phyloP scores from a whole-genome alignment of 805 yeast species.

The Metschnikowia cerradonensis region DNA sequence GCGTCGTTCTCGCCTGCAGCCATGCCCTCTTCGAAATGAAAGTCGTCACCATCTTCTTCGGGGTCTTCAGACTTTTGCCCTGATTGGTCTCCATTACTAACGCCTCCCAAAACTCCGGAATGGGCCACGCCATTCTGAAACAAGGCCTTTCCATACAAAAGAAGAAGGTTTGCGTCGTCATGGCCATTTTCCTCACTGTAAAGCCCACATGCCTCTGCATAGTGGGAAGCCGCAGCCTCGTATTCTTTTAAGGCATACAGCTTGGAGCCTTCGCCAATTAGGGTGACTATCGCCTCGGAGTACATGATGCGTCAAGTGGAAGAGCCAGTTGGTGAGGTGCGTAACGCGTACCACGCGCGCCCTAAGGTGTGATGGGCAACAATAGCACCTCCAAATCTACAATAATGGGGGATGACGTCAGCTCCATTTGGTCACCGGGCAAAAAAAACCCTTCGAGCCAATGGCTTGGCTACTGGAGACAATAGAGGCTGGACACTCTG shows the following conservation, averaged over 20 bases:
- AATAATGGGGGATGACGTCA: neutral
- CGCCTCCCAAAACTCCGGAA: constrained; percentile 67
- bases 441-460: neutral
- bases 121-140: constrained; percentile 72
- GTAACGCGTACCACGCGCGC: constrained; percentile 1
- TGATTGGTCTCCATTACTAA: constrained; percentile 3
- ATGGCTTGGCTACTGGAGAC: neutral
- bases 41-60: constrained; percentile 10
- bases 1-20: constrained; percentile 12
- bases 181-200: constrained; percentile 46
- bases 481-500: neutral
- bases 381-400: neutral
- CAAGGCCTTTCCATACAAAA: constrained; percentile 73
- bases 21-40: constrained; percentile 13
- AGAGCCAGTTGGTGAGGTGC: neutral
- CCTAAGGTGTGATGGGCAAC: neutral
- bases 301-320: constrained; percentile 8
- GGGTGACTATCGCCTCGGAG: constrained; percentile 11
- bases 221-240: constrained; percentile 64
- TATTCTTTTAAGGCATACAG: constrained; percentile 60
- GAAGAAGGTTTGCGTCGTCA: constrained; percentile 72
- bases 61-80: constrained; percentile 3
- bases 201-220: constrained; percentile 68
- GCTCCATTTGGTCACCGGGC: neutral
- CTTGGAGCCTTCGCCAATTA: constrained; percentile 57